A percentile compares a stretch with the other conserved stretches of the same genome.
phyloP scores from a whole-genome alignment of 2,329 filamentous ascomycete species.

The Lithohypha guttulata region DNA sequence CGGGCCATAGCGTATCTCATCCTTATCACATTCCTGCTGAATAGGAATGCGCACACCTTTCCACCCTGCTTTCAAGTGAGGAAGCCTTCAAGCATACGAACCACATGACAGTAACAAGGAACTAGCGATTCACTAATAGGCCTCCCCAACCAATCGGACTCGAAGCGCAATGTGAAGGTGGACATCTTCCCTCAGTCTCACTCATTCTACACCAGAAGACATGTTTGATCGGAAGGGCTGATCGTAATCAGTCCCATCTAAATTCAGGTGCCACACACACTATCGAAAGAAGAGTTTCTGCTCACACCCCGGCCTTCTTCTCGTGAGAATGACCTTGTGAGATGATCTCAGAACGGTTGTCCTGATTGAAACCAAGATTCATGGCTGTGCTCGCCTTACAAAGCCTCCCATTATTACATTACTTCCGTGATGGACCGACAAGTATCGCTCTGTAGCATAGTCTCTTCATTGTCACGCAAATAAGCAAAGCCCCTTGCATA shows the following conservation, averaged over 20 bases:
- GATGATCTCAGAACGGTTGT: conserved; percentile 5
- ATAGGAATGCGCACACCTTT: conserved; percentile 6
- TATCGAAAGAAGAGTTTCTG: conserved; percentile 2
- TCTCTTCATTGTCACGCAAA: background rate
- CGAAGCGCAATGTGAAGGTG: background rate
- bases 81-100: conserved; percentile 1
- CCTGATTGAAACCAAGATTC: conserved; percentile 1
- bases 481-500: conserved; percentile 6
- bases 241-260: background rate
- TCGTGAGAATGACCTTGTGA: background rate
- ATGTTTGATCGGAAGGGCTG: background rate
- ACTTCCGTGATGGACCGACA: no score
- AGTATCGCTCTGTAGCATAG: background rate
- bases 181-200: background rate
- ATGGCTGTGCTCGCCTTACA: background rate
- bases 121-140: background rate
- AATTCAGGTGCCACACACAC: conserved; percentile 2
- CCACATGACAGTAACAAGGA: conserved; percentile 4
- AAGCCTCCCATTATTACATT: no score
- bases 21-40: conserved; percentile 8
- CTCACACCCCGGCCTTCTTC: background rate
- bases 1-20: conserved; percentile 6
- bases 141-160: conserved; percentile 2
- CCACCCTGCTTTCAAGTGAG: background rate
- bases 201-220: background rate